Base-by-base conservation (phyloP, 1,139 yeast genomes). In the Zhuliangozyma blackwelliae region DNA sequence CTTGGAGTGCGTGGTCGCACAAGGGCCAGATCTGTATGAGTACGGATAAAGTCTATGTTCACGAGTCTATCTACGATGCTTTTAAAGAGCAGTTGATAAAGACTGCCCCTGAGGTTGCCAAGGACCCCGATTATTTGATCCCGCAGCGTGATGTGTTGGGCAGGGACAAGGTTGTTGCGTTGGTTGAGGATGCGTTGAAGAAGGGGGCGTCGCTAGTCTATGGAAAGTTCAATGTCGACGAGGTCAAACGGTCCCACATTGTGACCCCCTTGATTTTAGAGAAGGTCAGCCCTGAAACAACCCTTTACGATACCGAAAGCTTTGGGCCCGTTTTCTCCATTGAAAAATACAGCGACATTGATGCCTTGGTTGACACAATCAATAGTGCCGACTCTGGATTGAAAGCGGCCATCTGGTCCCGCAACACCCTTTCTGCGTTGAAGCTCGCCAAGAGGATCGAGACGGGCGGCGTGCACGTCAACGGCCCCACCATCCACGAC, bases 391-490 rank as follows among this genome's bases (percentile, higher is more conserved):
- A 50, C 1, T 67, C 64, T 44, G 83, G 83, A 0, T 59, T 79
- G 32, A 76, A 79, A 40, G 70, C 76, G 4, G 66, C 82, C 0
- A 63, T 79, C 3, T 79, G 84, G 83, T 64, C 79, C 11, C 37
- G 41, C 40, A 70, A 78, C 50, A 50, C 62, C 11, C 48, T 62
- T 25, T 48, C 47, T 25, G 83, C 72, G 4, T 48, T 69, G 28
- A 51, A 52, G 3, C 31, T 63, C 11, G 77, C 77, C 9, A 51
- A 54, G 35, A 37, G 37, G 20, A 50, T 75, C 8, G 72, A 72
- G 31, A 45, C 57, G 28, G 79, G 80, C 10, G 72, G 75, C 2
- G 75, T 77, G 13, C 81, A 75, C 49, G 67, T 77, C 40, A 77
- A 77, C 46, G 57, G 65, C 10, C 55, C 69, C 22, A 72, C 79